Evolutionary conservation across 2,329 filamentous ascomycete genomes (phyloP).

Genomic region (Tolypocladium inflatum): DNA sequence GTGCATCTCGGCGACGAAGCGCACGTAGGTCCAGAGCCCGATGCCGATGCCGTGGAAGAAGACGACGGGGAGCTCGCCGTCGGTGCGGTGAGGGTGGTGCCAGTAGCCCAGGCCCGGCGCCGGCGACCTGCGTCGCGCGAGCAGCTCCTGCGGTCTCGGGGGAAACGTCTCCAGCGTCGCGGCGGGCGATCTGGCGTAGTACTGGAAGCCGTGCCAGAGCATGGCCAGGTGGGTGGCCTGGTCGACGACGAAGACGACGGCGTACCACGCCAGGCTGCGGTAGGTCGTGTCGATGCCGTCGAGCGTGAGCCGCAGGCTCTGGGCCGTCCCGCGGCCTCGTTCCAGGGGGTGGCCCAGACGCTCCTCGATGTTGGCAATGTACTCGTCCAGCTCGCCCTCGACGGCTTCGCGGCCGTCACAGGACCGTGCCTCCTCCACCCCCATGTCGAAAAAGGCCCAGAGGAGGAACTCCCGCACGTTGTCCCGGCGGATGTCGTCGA

Average conservation of each 20-base stretch:
- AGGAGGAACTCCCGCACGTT: slow-evolving; percentile 57
- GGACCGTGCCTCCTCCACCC: slow-evolving; percentile 15
- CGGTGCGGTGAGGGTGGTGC: slow-evolving; percentile 49
- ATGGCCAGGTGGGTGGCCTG: slow-evolving; percentile 37
- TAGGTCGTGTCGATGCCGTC: slow-evolving; percentile 53
- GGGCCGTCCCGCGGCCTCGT: slow-evolving; percentile 45
- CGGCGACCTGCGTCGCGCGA: slow-evolving; percentile 36
- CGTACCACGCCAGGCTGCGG: slow-evolving; percentile 55
- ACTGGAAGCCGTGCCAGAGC: slow-evolving; percentile 38
- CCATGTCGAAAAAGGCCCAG: slow-evolving; percentile 56
- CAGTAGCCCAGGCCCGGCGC: slow-evolving; percentile 51
- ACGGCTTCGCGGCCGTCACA: slow-evolving; percentile 19
- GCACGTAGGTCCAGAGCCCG: slow-evolving; percentile 53
- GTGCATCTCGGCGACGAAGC: slow-evolving; percentile 45
- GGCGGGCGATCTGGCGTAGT: slow-evolving; percentile 30
- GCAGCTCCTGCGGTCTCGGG: slow-evolving; percentile 40
- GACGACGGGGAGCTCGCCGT: slow-evolving; percentile 43
- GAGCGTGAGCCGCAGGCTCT: slow-evolving; percentile 53
- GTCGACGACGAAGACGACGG: slow-evolving; percentile 45
- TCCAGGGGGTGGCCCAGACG: slow-evolving; percentile 40
- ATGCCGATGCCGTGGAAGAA: slow-evolving; percentile 66
- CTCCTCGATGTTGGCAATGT: slow-evolving; percentile 42
- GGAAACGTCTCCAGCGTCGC: slow-evolving; percentile 40
- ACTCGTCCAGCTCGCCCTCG: slow-evolving; percentile 32
- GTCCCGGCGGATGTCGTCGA: slow-evolving; percentile 51